Evolutionary conservation across 2,329 filamentous ascomycete genomes (phyloP), one percentile per base, ranked within the genome.

Genomic region (Laburnicola sp.): DNA sequence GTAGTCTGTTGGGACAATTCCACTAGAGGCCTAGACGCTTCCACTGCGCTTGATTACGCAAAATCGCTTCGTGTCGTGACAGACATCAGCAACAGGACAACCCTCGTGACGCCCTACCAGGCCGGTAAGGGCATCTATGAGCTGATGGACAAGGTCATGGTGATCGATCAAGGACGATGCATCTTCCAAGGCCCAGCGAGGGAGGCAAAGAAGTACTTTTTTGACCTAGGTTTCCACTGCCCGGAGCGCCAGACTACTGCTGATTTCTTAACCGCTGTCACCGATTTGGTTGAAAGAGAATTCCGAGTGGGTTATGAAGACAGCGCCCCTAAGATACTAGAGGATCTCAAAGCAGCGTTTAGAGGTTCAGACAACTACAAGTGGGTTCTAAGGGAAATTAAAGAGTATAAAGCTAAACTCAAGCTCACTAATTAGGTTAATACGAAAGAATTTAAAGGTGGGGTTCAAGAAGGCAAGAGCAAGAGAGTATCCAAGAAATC

Each of bases 1-100:
- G 85, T 92, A 1, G 84, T 88, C 30, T 86, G 85, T 56, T 92
- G 87, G 87, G 89, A 93, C 60, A 93, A 93, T 69, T 86, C 83
- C 0, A 93, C 88, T 0, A 79, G 89, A 41, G 89, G 89, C n/a
- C 76, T 93, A 0, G 89, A 94, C 65, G 86, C 88, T 1, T 88
- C 85, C 1, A 92, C 88, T 0, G 89, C 89, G 3, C 77, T 92
- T 3, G 88, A 92, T 63, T 93, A 89, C 60, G 87, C 86, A 7
- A 86, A 85, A 65, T 89, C 86, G 1, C 78, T 95, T 1, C 85
- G 90, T 2, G 86, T 91, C 51, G 88, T 91, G 83, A 92, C 89
- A 3, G 86, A 91, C 54, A 82, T 91, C 54, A 86, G 82, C 64
- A 84, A 89, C 58, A 82, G 86, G 6, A 88, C 86, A 0, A 88